Percentiles rank a stretch among this genome's conserved stretches.
These are phyloP conservation scores for Fraxinus anomala DNA, from an alignment of 257 asterid genomes.

Conservation along the genomic window DNA sequence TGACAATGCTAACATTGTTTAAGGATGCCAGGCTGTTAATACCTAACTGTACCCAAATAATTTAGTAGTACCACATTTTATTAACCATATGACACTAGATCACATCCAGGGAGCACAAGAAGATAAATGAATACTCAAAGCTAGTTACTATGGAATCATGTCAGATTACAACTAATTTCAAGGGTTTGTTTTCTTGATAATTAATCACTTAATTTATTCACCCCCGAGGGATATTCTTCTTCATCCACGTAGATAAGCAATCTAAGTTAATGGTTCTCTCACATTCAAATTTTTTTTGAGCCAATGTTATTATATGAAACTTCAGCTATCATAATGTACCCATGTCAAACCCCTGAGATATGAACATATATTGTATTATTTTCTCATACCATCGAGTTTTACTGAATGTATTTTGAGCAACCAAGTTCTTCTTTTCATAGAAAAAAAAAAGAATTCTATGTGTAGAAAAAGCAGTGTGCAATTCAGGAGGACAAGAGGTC, in stretches of 20 bases:
- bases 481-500: not conserved
- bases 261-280: not conserved
- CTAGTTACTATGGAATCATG: not conserved
- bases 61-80: not conserved
- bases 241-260: not conserved
- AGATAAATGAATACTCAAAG: not conserved
- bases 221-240: not conserved
- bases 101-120: not conserved
- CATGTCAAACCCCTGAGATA: not conserved
- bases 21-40: not conserved
- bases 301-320: not conserved
- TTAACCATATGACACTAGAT: not conserved
- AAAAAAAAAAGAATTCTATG: not conserved
- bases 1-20: not conserved
- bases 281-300: not conserved
- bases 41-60: not conserved
- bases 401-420: constrained; percentile 6
- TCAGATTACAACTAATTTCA: not conserved
- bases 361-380: not conserved
- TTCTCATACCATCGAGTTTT: not conserved
- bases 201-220: too few species aligned
- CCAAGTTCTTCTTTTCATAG: not conserved
- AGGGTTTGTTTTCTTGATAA: not conserved
- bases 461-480: not conserved
- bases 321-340: not conserved